Evolutionary conservation across 2,329 filamentous ascomycete genomes (phyloP).

Genomic region (Botryotinia globosa): DNA sequence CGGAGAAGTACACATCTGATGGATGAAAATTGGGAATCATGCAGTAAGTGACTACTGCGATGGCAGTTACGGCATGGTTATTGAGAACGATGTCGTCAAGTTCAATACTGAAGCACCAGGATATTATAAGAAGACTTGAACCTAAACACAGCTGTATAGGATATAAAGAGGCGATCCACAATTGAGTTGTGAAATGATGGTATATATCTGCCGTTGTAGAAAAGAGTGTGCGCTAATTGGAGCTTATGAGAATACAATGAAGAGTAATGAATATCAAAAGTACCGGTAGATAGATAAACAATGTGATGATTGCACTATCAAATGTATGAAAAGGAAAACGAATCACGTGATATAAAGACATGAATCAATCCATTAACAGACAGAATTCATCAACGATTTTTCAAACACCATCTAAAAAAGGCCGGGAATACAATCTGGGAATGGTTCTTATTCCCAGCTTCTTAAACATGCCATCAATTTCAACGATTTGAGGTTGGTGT

Average conservation of each 20-base stretch:
- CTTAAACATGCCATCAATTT: background rate
- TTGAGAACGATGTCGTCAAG: background rate
- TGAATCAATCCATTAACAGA: background rate
- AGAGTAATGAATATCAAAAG: background rate
- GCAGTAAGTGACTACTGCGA: background rate
- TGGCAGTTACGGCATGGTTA: background rate
- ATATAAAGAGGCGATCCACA: background rate
- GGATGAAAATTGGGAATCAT: background rate
- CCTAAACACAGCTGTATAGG: background rate
- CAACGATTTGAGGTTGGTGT: background rate
- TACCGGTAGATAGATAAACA: background rate
- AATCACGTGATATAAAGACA: background rate
- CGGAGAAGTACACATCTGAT: background rate
- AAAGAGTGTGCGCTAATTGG: background rate
- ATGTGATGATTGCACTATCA: background rate
- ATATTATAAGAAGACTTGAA: background rate
- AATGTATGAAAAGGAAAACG: too few species aligned
- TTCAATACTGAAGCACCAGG: background rate
- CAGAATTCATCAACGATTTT: background rate
- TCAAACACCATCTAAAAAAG: background rate
- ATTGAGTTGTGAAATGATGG: background rate
- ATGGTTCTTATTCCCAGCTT: background rate
- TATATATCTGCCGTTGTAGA: background rate
- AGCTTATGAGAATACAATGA: background rate
- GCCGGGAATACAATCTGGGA: background rate